phyloP scores from a whole-genome alignment of 768 basidiomycete species.

The Kwoniella dejecticola region DNA sequence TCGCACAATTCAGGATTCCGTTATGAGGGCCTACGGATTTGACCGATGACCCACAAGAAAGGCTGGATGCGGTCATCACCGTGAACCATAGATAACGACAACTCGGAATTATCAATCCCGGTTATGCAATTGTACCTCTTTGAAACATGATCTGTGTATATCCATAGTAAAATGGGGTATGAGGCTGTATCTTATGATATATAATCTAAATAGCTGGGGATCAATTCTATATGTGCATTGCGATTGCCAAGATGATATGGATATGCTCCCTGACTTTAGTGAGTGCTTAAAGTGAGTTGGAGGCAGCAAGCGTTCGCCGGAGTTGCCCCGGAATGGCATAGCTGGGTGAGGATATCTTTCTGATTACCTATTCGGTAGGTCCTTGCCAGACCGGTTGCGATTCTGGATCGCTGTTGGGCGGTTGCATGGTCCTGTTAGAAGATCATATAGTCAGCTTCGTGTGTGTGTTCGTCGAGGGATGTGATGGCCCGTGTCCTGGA shows the following conservation, averaged over 20 bases:
- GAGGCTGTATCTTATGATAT: neutral
- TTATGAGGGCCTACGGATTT: conserved; percentile 1
- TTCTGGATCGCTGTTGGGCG: conserved; percentile 47
- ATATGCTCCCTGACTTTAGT: no score
- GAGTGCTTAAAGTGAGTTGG: no score
- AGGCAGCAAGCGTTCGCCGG: no score
- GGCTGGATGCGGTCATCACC: neutral
- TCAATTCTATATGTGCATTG: neutral
- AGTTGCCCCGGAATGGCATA: neutral
- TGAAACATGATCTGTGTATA: conserved; percentile 1
- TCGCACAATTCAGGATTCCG: neutral
- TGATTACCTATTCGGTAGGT: conserved; percentile 37
- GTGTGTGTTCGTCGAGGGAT: no score
- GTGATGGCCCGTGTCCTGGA: neutral
- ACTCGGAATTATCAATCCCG: no score
- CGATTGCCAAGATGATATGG: neutral
- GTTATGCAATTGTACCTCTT: neutral
- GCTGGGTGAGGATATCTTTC: no score
- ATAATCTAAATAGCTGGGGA: neutral
- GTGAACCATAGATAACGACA: neutral
- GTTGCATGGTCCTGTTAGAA: conserved; percentile 50
- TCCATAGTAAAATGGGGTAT: neutral
- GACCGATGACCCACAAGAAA: conserved; percentile 5
- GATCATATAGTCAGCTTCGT: conserved; percentile 1
- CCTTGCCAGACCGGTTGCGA: conserved; percentile 54